Percentiles rank a stretch among this genome's conserved stretches.
Evolutionary conservation across 441 rosid genomes (phyloP).

Genomic region (Jatropha podagrica): DNA sequence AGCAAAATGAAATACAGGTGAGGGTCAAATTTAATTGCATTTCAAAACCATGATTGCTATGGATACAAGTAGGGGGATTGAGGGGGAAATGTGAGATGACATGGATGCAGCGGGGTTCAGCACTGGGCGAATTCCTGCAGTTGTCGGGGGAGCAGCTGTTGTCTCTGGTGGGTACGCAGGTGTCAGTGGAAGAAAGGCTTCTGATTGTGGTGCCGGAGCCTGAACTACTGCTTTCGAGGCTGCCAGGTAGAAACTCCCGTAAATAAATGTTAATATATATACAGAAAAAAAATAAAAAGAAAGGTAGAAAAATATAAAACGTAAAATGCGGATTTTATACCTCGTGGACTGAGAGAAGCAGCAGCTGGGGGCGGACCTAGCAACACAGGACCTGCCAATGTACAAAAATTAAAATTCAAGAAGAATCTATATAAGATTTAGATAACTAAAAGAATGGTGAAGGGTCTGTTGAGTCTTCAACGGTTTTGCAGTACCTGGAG

Average conservation of each 20-base stretch:
- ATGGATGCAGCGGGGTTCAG: conserved; percentile 31
- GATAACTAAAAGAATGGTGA: not conserved
- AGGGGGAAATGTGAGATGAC: conserved; percentile 26
- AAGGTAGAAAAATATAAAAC: too few species aligned
- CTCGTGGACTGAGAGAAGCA: conserved; percentile 53
- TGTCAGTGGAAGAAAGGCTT: conserved; percentile 23
- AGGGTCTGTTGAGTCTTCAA: too few species aligned
- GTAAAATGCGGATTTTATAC: conserved; percentile 26
- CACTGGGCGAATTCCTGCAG: conserved; percentile 32
- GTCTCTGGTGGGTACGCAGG: conserved; percentile 43
- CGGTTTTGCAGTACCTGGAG: conserved; percentile 54
- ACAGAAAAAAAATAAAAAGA: not conserved
- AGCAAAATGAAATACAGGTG: not conserved
- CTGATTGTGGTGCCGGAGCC: conserved; percentile 36
- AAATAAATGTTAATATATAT: not conserved
- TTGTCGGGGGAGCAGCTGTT: conserved; percentile 27
- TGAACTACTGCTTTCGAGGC: conserved; percentile 53
- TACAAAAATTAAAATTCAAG: too few species aligned
- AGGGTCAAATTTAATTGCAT: conserved; percentile 6
- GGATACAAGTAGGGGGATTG: conserved; percentile 30
- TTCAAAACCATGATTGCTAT: conserved; percentile 25
- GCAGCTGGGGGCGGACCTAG: conserved; percentile 49
- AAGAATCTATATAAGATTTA: not conserved
- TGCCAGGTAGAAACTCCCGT: conserved; percentile 21
- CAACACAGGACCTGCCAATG: conserved; percentile 56